These are phyloP conservation scores for Catharanthus roseus DNA, from an alignment of 257 asterid genomes.

Conservation along the genomic window DNA sequence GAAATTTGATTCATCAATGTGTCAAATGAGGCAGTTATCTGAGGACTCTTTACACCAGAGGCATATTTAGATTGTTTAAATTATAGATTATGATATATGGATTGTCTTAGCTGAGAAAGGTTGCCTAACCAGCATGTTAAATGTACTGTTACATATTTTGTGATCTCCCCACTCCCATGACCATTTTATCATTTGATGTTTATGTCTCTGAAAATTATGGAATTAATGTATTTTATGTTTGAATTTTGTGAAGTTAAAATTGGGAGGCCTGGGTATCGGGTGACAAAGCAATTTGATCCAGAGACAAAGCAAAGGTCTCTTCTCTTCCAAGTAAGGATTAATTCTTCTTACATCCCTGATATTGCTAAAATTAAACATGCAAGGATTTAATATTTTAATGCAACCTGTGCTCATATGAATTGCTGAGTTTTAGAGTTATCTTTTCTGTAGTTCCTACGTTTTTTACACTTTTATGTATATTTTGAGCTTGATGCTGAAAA, in stretches of 20 bases:
- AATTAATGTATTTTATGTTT: neutral
- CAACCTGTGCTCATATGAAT: neutral
- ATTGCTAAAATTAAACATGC: neutral
- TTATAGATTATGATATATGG: neutral
- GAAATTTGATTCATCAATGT: neutral
- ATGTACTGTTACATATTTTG: neutral
- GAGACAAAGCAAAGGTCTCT: conserved; percentile 96
- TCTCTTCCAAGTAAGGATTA: conserved; percentile 72
- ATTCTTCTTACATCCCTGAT: neutral
- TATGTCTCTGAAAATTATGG: neutral
- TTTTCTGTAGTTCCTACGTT: neutral
- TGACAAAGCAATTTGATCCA: conserved; percentile 83
- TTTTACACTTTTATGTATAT: neutral
- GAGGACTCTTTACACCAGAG: neutral
- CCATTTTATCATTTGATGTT: neutral
- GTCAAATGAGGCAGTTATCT: neutral
- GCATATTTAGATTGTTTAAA: neutral
- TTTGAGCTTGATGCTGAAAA: neutral
- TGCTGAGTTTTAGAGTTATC: neutral
- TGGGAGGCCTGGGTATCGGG: conserved; percentile 98
- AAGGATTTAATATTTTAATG: neutral
- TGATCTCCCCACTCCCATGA: neutral
- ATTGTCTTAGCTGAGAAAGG: neutral
- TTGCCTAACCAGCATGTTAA: neutral
- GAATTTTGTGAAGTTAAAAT: conserved; percentile 62